Conservation (phyloP, 2,329 filamentous ascomycete species). For the Stachybotrys elegans region DNA sequence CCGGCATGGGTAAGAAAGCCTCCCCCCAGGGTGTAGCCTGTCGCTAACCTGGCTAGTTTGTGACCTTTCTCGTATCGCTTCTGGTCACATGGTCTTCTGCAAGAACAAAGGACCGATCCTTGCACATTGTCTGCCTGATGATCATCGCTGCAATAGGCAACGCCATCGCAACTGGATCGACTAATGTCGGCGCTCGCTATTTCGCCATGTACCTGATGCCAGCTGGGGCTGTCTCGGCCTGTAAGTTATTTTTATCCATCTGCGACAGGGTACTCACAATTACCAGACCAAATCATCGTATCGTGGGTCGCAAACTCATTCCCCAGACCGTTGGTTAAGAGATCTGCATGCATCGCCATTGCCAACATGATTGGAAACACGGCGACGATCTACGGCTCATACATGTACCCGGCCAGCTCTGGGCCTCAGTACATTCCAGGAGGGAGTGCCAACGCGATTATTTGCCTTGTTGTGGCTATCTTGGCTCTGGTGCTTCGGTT, state of each 20-base stretch:
- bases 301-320: constrained; percentile 66
- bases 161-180: constrained; percentile 48
- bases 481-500: constrained; percentile 48
- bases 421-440: constrained; percentile 43
- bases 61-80: constrained; percentile 48
- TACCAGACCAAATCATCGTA: constrained; percentile 51
- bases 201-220: constrained; percentile 61
- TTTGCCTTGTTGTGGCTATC: constrained; percentile 55
- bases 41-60: constrained; percentile 25
- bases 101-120: constrained; percentile 47
- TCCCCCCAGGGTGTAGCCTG: neutral
- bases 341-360: constrained; percentile 62
- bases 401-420: constrained; percentile 38
- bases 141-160: constrained; percentile 48
- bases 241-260: constrained; percentile 13
- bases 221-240: constrained; percentile 45
- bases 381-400: constrained; percentile 40
- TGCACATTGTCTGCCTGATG: constrained; percentile 51
- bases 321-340: constrained; percentile 63
- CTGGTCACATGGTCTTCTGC: constrained; percentile 51
- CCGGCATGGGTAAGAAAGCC: constrained; percentile 44
- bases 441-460: constrained; percentile 55
- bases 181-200: constrained; percentile 46
- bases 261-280: neutral
- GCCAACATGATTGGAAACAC: constrained; percentile 62